These are phyloP conservation scores for Claviceps capensis DNA, from an alignment of 2,329 filamentous ascomycete genomes.

Conservation along the genomic window DNA sequence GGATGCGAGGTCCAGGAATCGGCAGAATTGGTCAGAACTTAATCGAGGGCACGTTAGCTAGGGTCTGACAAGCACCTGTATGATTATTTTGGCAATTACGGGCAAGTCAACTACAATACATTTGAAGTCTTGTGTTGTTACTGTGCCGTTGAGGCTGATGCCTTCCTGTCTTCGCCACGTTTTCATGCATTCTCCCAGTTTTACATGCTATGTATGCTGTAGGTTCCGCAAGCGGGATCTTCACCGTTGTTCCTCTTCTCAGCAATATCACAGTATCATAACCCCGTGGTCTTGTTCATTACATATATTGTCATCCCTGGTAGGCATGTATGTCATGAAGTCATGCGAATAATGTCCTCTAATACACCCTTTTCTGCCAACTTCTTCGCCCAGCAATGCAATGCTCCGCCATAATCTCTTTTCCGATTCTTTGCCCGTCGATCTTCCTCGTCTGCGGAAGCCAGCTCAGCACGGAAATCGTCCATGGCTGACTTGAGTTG, in stretches of 20 bases:
- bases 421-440: slow-evolving; percentile 39
- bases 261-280: neutral
- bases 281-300: neutral
- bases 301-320: no score
- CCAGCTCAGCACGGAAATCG: slow-evolving; percentile 35
- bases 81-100: neutral
- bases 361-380: slow-evolving; percentile 55
- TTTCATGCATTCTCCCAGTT: neutral
- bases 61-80: neutral
- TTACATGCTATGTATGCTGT: neutral
- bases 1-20: neutral
- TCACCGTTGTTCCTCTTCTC: neutral
- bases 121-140: neutral
- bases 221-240: neutral
- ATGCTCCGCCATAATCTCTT: slow-evolving; percentile 55
- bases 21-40: neutral
- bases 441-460: slow-evolving; percentile 31
- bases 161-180: neutral
- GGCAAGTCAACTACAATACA: neutral
- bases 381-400: slow-evolving; percentile 55
- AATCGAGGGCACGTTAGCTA: neutral
- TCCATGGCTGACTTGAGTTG: slow-evolving; percentile 29
- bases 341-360: slow-evolving; percentile 22
- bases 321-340: slow-evolving; percentile 5
- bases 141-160: neutral